Evolutionary conservation across 768 basidiomycete genomes (phyloP).

Genomic region (Podaxis rugospora): DNA sequence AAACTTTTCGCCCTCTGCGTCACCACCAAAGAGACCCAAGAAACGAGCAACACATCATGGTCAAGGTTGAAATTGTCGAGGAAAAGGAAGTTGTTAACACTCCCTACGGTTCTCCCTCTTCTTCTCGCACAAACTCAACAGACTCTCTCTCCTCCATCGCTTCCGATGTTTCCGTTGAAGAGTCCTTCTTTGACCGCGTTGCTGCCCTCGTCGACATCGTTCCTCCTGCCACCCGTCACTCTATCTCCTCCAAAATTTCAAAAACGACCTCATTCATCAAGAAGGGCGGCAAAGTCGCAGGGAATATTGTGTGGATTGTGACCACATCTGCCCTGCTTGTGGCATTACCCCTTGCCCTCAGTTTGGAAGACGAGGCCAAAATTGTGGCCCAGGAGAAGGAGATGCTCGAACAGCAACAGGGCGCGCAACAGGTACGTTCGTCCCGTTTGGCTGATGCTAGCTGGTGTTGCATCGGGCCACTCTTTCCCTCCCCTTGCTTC

Average conservation of each 20-base stretch:
- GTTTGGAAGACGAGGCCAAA: slow-evolving; percentile 94
- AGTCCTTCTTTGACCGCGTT: slow-evolving; percentile 85
- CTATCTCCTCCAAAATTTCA: slow-evolving; percentile 56
- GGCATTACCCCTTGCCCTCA: slow-evolving; percentile 88
- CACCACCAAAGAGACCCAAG: slow-evolving; percentile 17
- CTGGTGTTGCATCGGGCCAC: slow-evolving; percentile 1
- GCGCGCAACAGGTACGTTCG: slow-evolving; percentile 76
- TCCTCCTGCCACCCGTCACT: slow-evolving; percentile 83
- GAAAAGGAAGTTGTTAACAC: slow-evolving; percentile 69
- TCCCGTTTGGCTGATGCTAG: slow-evolving; percentile 1
- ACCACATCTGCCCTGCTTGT: slow-evolving; percentile 93
- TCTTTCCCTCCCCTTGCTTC: slow-evolving; percentile 10
- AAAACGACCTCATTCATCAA: slow-evolving; percentile 62
- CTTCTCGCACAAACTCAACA: slow-evolving; percentile 67
- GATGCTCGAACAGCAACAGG: slow-evolving; percentile 88
- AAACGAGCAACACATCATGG: slow-evolving; percentile 48
- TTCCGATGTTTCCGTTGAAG: slow-evolving; percentile 68
- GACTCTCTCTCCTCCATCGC: slow-evolving; percentile 77
- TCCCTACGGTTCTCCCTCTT: slow-evolving; percentile 72
- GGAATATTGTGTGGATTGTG: slow-evolving; percentile 91
- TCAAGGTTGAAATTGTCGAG: slow-evolving; percentile 89
- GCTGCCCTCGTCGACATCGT: slow-evolving; percentile 94
- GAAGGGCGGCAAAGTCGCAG: slow-evolving; percentile 65
- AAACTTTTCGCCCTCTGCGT: slow-evolving; percentile 18
- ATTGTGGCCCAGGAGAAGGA: slow-evolving; percentile 93